A percentile compares a stretch with the other conserved stretches of the same genome.
Conservation (phyloP, 1,284 basidiomycete species). For the Puccinia triticina region DNA sequence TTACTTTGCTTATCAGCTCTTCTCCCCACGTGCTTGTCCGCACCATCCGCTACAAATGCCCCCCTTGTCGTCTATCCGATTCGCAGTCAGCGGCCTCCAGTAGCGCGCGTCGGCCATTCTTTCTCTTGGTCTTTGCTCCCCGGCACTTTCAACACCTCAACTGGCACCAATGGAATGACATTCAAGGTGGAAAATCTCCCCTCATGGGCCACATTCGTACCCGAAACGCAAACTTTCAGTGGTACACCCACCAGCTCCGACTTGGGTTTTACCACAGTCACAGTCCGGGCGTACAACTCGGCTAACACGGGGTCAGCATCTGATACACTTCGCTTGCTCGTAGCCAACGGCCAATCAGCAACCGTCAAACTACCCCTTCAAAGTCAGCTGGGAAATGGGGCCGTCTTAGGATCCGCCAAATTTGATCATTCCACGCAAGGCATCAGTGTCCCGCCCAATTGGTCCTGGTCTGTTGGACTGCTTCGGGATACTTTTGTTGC, state of each 20-base stretch:
- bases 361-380: slow-evolving; percentile 34
- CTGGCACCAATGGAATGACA: slow-evolving; percentile 52
- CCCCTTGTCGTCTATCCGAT: slow-evolving; percentile 54
- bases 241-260: slow-evolving; percentile 54
- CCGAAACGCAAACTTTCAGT: slow-evolving; percentile 53
- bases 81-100: slow-evolving; percentile 55
- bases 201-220: slow-evolving; percentile 56
- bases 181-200: slow-evolving; percentile 54
- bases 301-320: slow-evolving; percentile 33
- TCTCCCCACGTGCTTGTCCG: slow-evolving; percentile 12
- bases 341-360: slow-evolving; percentile 31
- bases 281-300: slow-evolving; percentile 23
- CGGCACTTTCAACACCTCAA: slow-evolving; percentile 54
- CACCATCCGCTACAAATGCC: slow-evolving; percentile 12
- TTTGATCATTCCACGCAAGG: slow-evolving; percentile 40
- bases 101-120: slow-evolving; percentile 56
- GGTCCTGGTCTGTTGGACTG: slow-evolving; percentile 50
- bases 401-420: slow-evolving; percentile 44
- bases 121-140: slow-evolving; percentile 56
- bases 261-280: slow-evolving; percentile 17
- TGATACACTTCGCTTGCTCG: slow-evolving; percentile 29
- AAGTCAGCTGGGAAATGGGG: slow-evolving; percentile 42
- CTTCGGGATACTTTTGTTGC: slow-evolving; percentile 46
- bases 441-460: slow-evolving; percentile 49
- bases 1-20: slow-evolving; percentile 3